Evolutionary conservation across 345 rosid genomes (phyloP).

Genomic region (Salix exigua): DNA sequence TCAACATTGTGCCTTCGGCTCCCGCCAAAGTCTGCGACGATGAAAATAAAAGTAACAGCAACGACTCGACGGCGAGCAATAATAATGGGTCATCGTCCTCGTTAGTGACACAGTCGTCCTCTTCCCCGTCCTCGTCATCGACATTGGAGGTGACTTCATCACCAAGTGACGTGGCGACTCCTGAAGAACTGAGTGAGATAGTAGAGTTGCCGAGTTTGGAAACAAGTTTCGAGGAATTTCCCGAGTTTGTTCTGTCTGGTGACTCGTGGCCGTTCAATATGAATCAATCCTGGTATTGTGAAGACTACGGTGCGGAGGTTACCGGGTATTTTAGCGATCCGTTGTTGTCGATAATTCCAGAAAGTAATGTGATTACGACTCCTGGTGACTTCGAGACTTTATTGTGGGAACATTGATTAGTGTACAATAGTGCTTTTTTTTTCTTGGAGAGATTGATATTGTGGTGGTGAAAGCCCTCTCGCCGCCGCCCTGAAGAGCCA

Average conservation of each 20-base stretch:
- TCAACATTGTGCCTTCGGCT: background rate
- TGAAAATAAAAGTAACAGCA: background rate
- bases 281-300: slow-evolving; percentile 34
- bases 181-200: slow-evolving; percentile 75
- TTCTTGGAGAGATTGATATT: background rate
- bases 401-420: slow-evolving; percentile 38
- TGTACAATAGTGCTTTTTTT: background rate
- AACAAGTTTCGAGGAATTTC: slow-evolving; percentile 39
- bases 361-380: slow-evolving; percentile 19
- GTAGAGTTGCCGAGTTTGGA: slow-evolving; percentile 75
- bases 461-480: background rate
- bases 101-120: slow-evolving; percentile 7
- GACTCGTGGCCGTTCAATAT: slow-evolving; percentile 51
- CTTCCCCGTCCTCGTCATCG: slow-evolving; percentile 7
- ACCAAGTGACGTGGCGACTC: slow-evolving; percentile 41
- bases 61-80: background rate
- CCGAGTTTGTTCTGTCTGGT: slow-evolving; percentile 42
- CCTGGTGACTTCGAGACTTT: slow-evolving; percentile 33
- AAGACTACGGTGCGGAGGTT: slow-evolving; percentile 20
- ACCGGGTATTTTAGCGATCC: slow-evolving; percentile 39
- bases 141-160: slow-evolving; percentile 16
- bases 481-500: background rate
- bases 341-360: slow-evolving; percentile 29
- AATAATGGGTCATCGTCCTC: slow-evolving; percentile 10
- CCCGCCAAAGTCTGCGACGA: background rate